Evolutionary conservation across 1,284 basidiomycete genomes (phyloP), one percentile per base, ranked within the genome.

Genomic region (Leccinum pachyderme): DNA sequence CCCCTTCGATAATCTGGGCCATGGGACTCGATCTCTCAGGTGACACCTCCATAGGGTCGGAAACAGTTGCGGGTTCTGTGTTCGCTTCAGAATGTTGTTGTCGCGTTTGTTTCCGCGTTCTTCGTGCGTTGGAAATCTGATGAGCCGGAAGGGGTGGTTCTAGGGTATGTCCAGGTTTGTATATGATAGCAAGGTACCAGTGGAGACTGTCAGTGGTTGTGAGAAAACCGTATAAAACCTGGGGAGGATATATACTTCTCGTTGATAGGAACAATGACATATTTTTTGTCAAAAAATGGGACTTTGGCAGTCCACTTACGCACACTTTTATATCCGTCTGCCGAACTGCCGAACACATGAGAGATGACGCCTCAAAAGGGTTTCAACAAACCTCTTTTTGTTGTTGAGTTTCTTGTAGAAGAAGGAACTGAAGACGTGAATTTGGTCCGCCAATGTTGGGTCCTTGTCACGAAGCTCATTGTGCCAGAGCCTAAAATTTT

Each of bases 131-230:
- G 59, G 56, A 54, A 57, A 50, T 56, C 33, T 63, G 64, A 31
- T 59, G 60, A 47, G 62, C 58, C 15, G 69, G 68, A 18, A 76
- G 70, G 3, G 76, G 77, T 7, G 79, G 77, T 49, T 69, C 66
- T 5, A 91, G 74, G 33, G 82, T 74, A 61, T 83, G 73, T 50
- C 81, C 82, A 0, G 97, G 96, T 57, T 91, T 87, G 71, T 86
- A 89, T 61, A 99, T 95, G 60, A 99, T 85, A 7, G 93, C 95
- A 24, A 99, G 81, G 71, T 97, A 99, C 97, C 97, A 99, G 74
- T 99, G 97, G 46, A 93, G 75, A 64, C 93, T 96, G 60, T 18
- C 43, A 35, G 43, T 48, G 48, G 27, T 4, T 7, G 31, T 70
- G 35, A 68, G 51, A 12, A 12, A 57, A 47, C 27, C 24, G 12